Conservation (phyloP, 2,329 filamentous ascomycete genomes). For the Paracorniculantispora psalliotae region DNA sequence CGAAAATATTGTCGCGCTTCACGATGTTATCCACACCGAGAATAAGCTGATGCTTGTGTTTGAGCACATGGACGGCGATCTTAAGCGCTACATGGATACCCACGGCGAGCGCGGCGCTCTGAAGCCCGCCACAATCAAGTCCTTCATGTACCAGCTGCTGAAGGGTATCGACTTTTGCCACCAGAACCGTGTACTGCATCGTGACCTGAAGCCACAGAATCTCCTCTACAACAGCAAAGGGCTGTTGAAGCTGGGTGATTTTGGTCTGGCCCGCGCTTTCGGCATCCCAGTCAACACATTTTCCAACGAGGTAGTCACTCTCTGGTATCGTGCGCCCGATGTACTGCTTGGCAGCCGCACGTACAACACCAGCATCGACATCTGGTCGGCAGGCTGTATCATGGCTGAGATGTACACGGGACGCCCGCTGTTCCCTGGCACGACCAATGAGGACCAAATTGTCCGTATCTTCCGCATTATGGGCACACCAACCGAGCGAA, state of each 20-base stretch:
- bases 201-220: constrained; percentile 94
- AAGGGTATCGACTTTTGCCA: constrained; percentile 97
- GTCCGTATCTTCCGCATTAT: constrained; percentile 97
- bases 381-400: constrained; percentile 98
- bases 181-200: constrained; percentile 91
- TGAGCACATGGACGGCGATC: constrained; percentile 96
- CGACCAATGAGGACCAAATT: constrained; percentile 96
- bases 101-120: constrained; percentile 84
- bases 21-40: constrained; percentile 99
- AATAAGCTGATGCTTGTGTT: constrained; percentile 99
- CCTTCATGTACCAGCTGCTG: constrained; percentile 97
- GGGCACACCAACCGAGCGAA: constrained; percentile 93
- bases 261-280: constrained; percentile 88
- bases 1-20: constrained; percentile 93
- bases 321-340: constrained; percentile 97
- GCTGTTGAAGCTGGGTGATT: constrained; percentile 87
- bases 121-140: constrained; percentile 89
- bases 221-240: constrained; percentile 91
- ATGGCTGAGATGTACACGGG: constrained; percentile 99
- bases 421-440: constrained; percentile 90
- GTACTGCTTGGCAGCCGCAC: constrained; percentile 90
- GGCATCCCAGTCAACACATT: constrained; percentile 98
- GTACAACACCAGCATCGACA: constrained; percentile 99
- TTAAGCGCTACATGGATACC: constrained; percentile 98
- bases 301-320: constrained; percentile 93